Evolutionary conservation across 495 filamentous ascomycete species (phyloP).

Genomic region (Neurospora africana): DNA sequence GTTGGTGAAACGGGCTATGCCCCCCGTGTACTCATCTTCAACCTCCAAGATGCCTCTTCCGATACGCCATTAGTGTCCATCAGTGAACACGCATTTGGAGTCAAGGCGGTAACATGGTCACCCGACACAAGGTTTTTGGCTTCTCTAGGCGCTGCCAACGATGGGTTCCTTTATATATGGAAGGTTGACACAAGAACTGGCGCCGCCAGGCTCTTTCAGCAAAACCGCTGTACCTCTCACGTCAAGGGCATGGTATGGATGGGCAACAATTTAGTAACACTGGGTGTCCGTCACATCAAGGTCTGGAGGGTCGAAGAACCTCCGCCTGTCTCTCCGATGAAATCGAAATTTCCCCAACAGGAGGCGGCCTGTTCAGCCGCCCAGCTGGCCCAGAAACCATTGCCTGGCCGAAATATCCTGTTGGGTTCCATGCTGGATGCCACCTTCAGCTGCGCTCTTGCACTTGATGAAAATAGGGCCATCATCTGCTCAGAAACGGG

Average conservation of each 20-base stretch:
- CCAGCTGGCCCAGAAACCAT: constrained; percentile 32
- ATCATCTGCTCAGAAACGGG: constrained; percentile 64
- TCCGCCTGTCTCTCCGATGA: constrained; percentile 34
- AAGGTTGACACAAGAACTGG: constrained; percentile 73
- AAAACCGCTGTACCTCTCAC: constrained; percentile 84
- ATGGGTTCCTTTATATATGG: constrained; percentile 93
- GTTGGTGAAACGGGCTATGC: constrained; percentile 95
- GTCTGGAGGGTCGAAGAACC: constrained; percentile 74
- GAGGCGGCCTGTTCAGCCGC: constrained; percentile 26
- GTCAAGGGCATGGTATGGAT: constrained; percentile 84
- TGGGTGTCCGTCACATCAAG: constrained; percentile 87
- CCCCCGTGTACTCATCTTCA: constrained; percentile 84
- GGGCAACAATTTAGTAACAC: constrained; percentile 49
- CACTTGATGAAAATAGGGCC: constrained; percentile 58
- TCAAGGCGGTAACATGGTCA: constrained; percentile 81
- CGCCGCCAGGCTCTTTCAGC: constrained; percentile 74
- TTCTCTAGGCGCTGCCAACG: constrained; percentile 76
- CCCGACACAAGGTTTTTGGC: constrained; percentile 79
- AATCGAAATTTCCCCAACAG: constrained; percentile 31
- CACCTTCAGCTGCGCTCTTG: constrained; percentile 69
- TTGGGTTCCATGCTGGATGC: constrained; percentile 68
- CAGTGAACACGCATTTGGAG: constrained; percentile 82
- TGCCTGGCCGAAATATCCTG: constrained; percentile 59
- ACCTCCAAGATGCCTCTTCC: constrained; percentile 61
- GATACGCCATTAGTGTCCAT: constrained; percentile 79